phyloP scores from a whole-genome alignment of 1,139 yeast species.

The Saccharomycopsis crataegensis region DNA sequence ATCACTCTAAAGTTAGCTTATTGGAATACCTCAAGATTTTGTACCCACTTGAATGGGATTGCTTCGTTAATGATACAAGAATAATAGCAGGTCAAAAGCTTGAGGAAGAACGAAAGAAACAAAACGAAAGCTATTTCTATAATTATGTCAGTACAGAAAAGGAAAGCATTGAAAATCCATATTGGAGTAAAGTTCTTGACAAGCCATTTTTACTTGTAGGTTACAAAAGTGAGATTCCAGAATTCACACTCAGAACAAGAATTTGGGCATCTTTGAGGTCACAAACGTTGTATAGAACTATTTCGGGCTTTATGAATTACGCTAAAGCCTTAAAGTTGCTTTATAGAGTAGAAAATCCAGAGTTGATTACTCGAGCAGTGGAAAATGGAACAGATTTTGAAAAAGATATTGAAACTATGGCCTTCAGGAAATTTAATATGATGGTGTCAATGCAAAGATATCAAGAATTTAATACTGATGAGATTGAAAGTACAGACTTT shows the following conservation, averaged over 20 bases:
- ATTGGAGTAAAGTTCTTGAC: conserved; percentile 52
- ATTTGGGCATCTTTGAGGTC: conserved; percentile 74
- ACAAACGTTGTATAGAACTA: conserved; percentile 68
- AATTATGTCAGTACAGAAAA: conserved; percentile 53
- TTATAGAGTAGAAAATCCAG: conserved; percentile 67
- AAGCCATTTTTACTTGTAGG: conserved; percentile 69
- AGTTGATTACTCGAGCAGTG: conserved; percentile 39
- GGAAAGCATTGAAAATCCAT: conserved; percentile 41
- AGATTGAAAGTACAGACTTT: conserved; percentile 62
- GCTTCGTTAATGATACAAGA: conserved; percentile 67
- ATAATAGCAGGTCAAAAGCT: conserved; percentile 37
- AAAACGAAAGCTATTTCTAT: conserved; percentile 1
- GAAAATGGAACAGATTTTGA: conserved; percentile 43
- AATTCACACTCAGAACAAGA: conserved; percentile 65
- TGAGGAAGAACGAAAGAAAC: not conserved
- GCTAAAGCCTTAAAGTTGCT: conserved; percentile 68
- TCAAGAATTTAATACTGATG: conserved; percentile 56
- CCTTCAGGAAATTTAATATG: conserved; percentile 66
- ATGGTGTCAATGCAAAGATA: conserved; percentile 72
- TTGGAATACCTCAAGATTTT: conserved; percentile 68
- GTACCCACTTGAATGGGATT: conserved; percentile 71
- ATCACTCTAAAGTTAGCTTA: conserved; percentile 60
- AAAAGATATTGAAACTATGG: conserved; percentile 58
- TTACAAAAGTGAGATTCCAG: conserved; percentile 70
- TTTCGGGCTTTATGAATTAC: conserved; percentile 70